Base-by-base conservation (phyloP, 768 basidiomycete species). In the Tulasnella sp. region DNA sequence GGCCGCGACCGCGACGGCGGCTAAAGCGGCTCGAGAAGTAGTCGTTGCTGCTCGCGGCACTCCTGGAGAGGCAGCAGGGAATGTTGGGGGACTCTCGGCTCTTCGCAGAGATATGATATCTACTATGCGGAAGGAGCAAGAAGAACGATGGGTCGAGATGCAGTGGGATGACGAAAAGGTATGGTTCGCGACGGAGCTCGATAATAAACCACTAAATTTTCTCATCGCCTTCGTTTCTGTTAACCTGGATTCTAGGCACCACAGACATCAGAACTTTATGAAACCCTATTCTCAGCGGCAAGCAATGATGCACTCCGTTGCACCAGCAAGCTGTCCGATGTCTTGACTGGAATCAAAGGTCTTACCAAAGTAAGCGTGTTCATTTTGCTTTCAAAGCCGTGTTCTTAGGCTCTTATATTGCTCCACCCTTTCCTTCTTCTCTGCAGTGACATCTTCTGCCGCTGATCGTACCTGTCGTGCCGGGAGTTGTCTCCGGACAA, bases 101-200 rank as follows among this genome's bases (percentile, higher is more conserved):
- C 90, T 90, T 14, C 88, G 94, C 74, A 88, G 93, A 82, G 94
- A 96, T 81, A 94, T 96, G 89, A 84, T 96, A 34, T 88, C 89
- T 73, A 86, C 88, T n/a, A 90, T 94, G 52, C 89, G 93, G 39
- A 86, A 86, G 3, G 94, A 95, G 83, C 92, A 94, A 82, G 94
- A 94, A 76, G 94, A 94, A 83, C 85, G 85, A 76, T 96, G 94
- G 94, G 86, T 91, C 82, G 87, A 90, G 71, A 86, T 94, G 34
- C 87, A 91, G 74, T 94, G 91, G 84, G 90, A 87, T 82, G 91
- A 91, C 81, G 87, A 87, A 52, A 88, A 90, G 86, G 94, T 95
- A 31, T 68, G 62, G 21, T 19, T 68, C 14, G 62, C 31, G 16
- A 9, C 0, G 5, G 5, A 36, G 31, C 27, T 34, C 27, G 31